Conservation (phyloP, 2,329 filamentous ascomycete genomes). For the Zalaria sp. region DNA sequence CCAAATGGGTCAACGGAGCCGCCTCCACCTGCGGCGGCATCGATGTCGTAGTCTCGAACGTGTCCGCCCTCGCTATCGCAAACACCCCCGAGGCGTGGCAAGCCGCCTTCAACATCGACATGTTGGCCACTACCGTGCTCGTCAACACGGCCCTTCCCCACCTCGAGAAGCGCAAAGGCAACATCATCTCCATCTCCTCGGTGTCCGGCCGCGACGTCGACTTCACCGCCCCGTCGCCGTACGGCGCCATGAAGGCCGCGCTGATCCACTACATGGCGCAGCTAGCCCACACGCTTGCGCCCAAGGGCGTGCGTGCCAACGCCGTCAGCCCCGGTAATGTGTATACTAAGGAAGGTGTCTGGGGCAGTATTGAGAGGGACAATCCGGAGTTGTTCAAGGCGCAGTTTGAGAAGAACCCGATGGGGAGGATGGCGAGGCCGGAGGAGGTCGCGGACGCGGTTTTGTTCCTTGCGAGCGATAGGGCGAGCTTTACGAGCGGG, state of each 20-base stretch:
- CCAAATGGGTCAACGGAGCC: conserved; percentile 10
- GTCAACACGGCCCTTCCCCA: conserved; percentile 18
- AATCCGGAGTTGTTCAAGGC: conserved; percentile 16
- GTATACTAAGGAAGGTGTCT: conserved; percentile 22
- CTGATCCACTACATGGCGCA: conserved; percentile 22
- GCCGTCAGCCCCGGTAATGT: conserved; percentile 22
- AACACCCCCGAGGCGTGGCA: conserved; percentile 14
- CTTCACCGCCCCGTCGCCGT: conserved; percentile 22
- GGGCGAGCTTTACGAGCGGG: conserved; percentile 15
- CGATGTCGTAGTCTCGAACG: conserved; percentile 17
- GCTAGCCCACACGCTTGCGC: conserved; percentile 19
- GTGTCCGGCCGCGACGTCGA: conserved; percentile 23
- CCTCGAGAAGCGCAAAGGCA: conserved; percentile 20
- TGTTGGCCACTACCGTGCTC: conserved; percentile 19
- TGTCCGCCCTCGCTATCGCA: conserved; percentile 16
- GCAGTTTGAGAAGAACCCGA: conserved; percentile 10
- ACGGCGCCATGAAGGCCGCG: conserved; percentile 23
- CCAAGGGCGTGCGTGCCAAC: conserved; percentile 22
- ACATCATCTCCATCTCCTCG: conserved; percentile 21
- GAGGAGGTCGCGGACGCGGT: conserved; percentile 46
- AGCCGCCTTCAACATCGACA: conserved; percentile 18
- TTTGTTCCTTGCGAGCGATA: conserved; percentile 16
- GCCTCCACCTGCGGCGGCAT: conserved; percentile 10
- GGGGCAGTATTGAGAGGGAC: conserved; percentile 18
- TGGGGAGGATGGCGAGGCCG: conserved; percentile 27